Conservation (phyloP, 2,329 filamentous ascomycete genomes). For the Nemania serpens region DNA sequence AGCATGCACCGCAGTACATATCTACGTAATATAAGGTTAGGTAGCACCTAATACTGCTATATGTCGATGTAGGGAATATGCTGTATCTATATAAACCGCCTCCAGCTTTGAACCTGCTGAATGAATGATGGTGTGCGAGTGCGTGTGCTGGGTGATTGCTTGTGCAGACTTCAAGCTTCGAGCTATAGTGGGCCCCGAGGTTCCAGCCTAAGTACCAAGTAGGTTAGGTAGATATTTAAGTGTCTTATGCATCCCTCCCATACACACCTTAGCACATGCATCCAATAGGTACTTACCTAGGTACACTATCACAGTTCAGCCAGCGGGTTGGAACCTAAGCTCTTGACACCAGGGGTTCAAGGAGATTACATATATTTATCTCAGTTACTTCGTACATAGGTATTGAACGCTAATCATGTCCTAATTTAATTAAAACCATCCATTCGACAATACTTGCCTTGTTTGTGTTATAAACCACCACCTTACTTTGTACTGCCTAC, state of each 20-base stretch:
- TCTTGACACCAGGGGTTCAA: not conserved
- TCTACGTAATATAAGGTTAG: too few relatives aligned
- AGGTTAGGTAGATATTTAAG: too few relatives aligned
- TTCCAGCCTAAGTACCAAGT: too few relatives aligned
- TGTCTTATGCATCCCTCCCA: too few relatives aligned
- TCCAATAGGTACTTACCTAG: too few relatives aligned
- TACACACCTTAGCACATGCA: too few relatives aligned
- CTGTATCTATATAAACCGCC: not conserved
- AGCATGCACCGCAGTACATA: too few relatives aligned
- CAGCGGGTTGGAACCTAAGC: not conserved
- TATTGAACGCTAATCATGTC: constrained; percentile 10
- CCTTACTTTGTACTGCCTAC: too few relatives aligned
- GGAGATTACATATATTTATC: constrained; percentile 2
- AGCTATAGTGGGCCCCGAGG: not conserved
- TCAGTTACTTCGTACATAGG: not conserved
- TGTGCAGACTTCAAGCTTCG: not conserved
- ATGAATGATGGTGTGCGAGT: not conserved
- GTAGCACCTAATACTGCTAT: too few relatives aligned
- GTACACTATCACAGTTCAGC: too few relatives aligned
- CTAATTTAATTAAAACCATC: constrained; percentile 1
- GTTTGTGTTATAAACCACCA: not conserved
- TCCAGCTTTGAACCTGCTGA: not conserved
- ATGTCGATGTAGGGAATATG: not conserved
- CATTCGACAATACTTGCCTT: not conserved
- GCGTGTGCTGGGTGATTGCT: too few relatives aligned